These are phyloP conservation scores for Nicotiana rustica DNA, from an alignment of 305 asterid species.

Conservation along the genomic window DNA sequence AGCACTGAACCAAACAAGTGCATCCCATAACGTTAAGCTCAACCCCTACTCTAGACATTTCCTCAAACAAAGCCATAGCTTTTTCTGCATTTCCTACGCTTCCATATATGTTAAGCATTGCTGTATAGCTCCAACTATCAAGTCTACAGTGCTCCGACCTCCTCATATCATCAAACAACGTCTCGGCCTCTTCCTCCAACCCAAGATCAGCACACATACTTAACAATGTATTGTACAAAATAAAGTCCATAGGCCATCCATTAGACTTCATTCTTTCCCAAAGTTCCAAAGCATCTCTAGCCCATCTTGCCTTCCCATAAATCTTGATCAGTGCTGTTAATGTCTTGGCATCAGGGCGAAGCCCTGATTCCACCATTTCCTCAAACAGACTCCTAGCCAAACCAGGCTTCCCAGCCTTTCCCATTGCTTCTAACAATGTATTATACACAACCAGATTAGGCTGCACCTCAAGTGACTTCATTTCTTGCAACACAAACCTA, in stretches of 20 bases:
- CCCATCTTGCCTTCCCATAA: slow-evolving; percentile 96
- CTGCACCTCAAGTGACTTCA: slow-evolving; percentile 74
- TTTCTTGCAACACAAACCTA: slow-evolving; percentile 77
- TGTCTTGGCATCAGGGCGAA: slow-evolving; percentile 78
- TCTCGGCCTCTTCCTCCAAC: slow-evolving; percentile 83
- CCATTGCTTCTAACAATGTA: slow-evolving; percentile 86
- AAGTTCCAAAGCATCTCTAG: slow-evolving; percentile 77
- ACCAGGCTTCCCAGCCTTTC: slow-evolving; percentile 91
- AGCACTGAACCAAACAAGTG: slow-evolving; percentile 89
- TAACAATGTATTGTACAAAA: slow-evolving; percentile 79
- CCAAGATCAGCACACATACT: slow-evolving; percentile 99
- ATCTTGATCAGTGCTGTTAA: slow-evolving; percentile 85
- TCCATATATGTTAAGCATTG: slow-evolving; percentile 89
- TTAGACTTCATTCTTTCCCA: slow-evolving; percentile 88
- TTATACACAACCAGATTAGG: slow-evolving; percentile 90
- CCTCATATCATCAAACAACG: slow-evolving; percentile 78
- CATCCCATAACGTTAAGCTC: slow-evolving; percentile 91
- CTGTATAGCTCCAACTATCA: slow-evolving; percentile 89
- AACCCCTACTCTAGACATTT: slow-evolving; percentile 63
- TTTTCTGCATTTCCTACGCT: slow-evolving; percentile 80
- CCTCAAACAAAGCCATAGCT: slow-evolving; percentile 82
- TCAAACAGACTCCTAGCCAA: slow-evolving; percentile 84
- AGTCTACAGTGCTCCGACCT: slow-evolving; percentile 61
- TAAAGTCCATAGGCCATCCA: slow-evolving; percentile 92
- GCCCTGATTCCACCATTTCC: slow-evolving; percentile 84